phyloP scores from a whole-genome alignment of 495 filamentous ascomycete species.

The Aspergillus diversus region DNA sequence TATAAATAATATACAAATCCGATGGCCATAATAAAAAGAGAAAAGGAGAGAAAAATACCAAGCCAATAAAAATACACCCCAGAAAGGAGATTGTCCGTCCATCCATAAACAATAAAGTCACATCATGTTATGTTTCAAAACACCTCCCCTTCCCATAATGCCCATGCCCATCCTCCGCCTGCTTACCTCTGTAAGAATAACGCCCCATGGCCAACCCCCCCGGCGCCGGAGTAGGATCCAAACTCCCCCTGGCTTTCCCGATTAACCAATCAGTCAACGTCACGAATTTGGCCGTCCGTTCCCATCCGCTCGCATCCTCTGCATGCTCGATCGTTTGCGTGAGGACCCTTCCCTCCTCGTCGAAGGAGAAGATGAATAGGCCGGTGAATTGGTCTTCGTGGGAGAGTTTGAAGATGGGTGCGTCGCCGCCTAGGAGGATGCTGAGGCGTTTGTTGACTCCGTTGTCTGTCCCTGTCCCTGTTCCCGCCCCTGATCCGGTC shows the following conservation, averaged over 20 bases:
- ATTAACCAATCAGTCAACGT: slow-evolving; percentile 88
- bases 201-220: slow-evolving; percentile 37
- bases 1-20: slow-evolving; percentile 1
- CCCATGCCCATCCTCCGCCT: neutral
- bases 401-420: slow-evolving; percentile 72
- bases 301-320: slow-evolving; percentile 75
- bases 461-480: slow-evolving; percentile 11
- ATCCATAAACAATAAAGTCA: too few relatives aligned
- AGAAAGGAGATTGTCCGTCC: slow-evolving; percentile 14
- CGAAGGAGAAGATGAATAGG: slow-evolving; percentile 94
- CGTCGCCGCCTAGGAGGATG: slow-evolving; percentile 58
- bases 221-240: slow-evolving; percentile 41
- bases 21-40: neutral
- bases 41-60: neutral
- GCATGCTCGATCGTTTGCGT: slow-evolving; percentile 94
- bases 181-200: slow-evolving; percentile 5
- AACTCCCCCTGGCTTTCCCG: slow-evolving; percentile 58
- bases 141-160: neutral
- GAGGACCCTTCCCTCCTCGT: slow-evolving; percentile 79
- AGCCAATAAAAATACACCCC: neutral
- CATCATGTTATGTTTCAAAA: neutral
- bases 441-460: slow-evolving; percentile 46
- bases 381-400: slow-evolving; percentile 63
- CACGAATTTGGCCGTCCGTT: slow-evolving; percentile 71
- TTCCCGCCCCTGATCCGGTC: slow-evolving; percentile 18